phyloP scores from a whole-genome alignment of 768 basidiomycete species.

The Mycena alexandri region DNA sequence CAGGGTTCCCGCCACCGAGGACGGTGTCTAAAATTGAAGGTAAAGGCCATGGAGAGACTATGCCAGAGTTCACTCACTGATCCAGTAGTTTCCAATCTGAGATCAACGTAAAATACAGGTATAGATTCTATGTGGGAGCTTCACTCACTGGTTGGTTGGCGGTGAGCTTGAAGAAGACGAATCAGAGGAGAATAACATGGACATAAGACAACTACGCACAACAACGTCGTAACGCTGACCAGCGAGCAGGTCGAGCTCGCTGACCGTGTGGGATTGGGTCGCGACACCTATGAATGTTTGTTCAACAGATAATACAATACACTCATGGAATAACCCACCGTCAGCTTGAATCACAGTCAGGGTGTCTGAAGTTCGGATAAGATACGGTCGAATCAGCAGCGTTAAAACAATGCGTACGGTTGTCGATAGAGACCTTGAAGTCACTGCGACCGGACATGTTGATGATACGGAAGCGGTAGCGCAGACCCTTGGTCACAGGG shows the following conservation, averaged over 20 bases:
- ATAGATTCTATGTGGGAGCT: constrained; percentile 24
- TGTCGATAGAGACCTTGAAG: constrained; percentile 48
- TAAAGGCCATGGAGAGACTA: background rate
- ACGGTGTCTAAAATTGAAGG: background rate
- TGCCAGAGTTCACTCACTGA: constrained; percentile 49
- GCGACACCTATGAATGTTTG: constrained; percentile 4
- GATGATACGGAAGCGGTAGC: constrained; percentile 60
- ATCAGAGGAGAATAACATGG: background rate
- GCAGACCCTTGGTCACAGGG: constrained; percentile 43
- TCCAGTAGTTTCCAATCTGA: constrained; percentile 60
- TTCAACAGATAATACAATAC: no score
- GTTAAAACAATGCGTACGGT: constrained; percentile 17
- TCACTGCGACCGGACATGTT: constrained; percentile 49
- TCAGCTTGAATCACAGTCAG: constrained; percentile 11
- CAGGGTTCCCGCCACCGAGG: constrained; percentile 47
- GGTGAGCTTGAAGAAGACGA: constrained; percentile 40
- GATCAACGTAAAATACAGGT: no score
- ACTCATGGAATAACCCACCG: no score
- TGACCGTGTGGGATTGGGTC: background rate
- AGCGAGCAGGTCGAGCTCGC: constrained; percentile 48
- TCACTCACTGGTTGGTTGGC: constrained; percentile 57
- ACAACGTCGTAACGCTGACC: constrained; percentile 65
- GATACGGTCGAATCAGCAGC: background rate
- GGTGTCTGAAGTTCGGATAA: background rate
- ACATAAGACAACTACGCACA: constrained; percentile 32